Percentiles rank a stretch among this genome's conserved stretches.
These are phyloP conservation scores for Capsicum baccatum DNA, from an alignment of 257 asterid genomes.

Conservation along the genomic window DNA sequence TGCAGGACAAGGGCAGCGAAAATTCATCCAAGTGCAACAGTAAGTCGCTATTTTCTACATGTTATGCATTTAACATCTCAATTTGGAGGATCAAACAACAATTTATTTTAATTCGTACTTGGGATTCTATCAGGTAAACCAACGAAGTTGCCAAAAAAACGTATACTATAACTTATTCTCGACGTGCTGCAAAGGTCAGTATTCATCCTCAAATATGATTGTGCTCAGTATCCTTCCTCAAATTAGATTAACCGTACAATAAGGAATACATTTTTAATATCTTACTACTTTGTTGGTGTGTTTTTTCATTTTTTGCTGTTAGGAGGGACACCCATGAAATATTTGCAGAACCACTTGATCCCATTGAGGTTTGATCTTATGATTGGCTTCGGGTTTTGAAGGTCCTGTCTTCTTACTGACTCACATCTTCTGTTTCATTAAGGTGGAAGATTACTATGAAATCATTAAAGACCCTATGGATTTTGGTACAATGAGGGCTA, in stretches of 20 bases:
- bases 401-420: not conserved
- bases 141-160: constrained; percentile 65
- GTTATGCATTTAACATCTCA: not conserved
- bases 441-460: constrained; percentile 82
- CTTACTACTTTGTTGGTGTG: not conserved
- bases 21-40: not conserved
- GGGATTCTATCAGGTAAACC: constrained; percentile 40
- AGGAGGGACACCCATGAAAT: constrained; percentile 81
- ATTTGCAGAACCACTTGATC: constrained; percentile 88
- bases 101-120: not conserved
- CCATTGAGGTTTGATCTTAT: constrained; percentile 57
- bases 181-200: constrained; percentile 76
- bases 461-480: constrained; percentile 90
- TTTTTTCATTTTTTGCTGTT: not conserved
- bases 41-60: not conserved
- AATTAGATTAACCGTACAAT: not conserved
- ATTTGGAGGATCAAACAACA: not conserved
- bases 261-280: not conserved
- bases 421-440: not conserved
- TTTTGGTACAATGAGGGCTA: constrained; percentile 96
- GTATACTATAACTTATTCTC: constrained; percentile 66
- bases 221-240: constrained; percentile 12
- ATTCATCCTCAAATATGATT: not conserved
- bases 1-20: not conserved
- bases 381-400: not conserved